Base-by-base conservation (phyloP, 2,329 filamentous ascomycete species). In the Metarhizium album region DNA sequence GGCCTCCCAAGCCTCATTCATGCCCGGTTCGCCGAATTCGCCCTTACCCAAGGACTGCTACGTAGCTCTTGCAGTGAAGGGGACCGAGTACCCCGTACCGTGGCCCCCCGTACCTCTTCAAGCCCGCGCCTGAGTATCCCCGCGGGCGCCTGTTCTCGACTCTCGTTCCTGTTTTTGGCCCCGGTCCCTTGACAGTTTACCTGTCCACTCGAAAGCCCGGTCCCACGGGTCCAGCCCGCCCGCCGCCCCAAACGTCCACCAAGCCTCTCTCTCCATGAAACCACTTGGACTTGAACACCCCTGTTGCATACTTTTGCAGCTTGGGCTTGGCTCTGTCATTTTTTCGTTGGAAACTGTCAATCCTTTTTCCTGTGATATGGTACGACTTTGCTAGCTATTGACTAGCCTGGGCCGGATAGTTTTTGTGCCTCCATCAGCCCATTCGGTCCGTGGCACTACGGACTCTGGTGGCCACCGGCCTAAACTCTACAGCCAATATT, bases 291-390 rank as follows among this genome's bases (percentile, higher is more conserved):
- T 43, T 24, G 22, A 24, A 13, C 40, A 43, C 46, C 29, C 47
- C 47, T 46, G 51, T 43, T 50, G 43, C 47, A 50, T 50, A 33
- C 46, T 51, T 47, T 43, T 9, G n/a, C 20, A 43, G 3, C 22
- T 43, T 24, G 20, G 40, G 3, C 22, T 43, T 24, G 20, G 40
- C 40, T 13, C 11, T 23, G 22, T 27, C 37, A 20, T 42, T 40
- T 40, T 33, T 47, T 43, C 20, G n/a, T 27, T 14, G 20, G 22
- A 43, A 24, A 18, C 11, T 43, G 20, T 24, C 22, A 20, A 9
- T 13, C 20, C 20, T 23, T 24, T 20, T 2, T 3, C 22, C 20
- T 18, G 40, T 43, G 18, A 24, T 16, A 43, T 18, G 20, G 40
- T 24, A 43, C 20, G 22, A 43, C 20, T 16, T 43, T 43, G 14